Base-by-base conservation (phyloP, 768 basidiomycete genomes). In the Punctularia strigosozonata region DNA sequence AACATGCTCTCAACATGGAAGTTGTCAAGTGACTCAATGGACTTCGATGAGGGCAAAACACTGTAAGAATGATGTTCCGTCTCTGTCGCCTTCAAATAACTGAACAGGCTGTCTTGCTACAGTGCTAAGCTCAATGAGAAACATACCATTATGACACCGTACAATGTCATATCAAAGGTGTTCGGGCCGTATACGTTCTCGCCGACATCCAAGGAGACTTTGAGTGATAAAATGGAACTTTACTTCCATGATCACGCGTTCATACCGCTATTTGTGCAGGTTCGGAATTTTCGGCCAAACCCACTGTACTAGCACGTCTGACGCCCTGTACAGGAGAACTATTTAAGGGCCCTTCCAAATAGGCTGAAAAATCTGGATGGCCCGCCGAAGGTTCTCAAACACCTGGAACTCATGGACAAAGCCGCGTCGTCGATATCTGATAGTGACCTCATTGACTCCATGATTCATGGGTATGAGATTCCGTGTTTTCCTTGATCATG, bases 1-100 rank as follows among this genome's bases (percentile, higher is more conserved):
- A 98, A 97, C 56, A 97, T 99, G 90, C 65, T 99, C 10, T 94
- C 95, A 4, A 98, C 94, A 0, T 98, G 90, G 87, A 90, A 81
- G 50, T 59, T 97, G n/a, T 83, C 82, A 6, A 80, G 65, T 44
- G 57, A 69, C 40, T 68, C 73, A 2, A 88, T 99, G 81, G 71
- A 79, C 47, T 98, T 88, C 54, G 92, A 98, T 46, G 78, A 95
- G 50, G 75, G 90, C 40, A 95, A 97, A 56, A 58, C 66, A n/a
- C 64, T 98, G 92, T 97, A 50, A 39, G n/a, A n/a, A n/a, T n/a
- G n/a, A n/a, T n/a, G 86, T 69, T 6, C 22, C 4, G 15, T 13
- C 15, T 10, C 10, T 25, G 14, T 8, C 8, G 2, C 36, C 8
- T 10, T 7, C 8, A 19, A 19, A 24, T 42, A 14, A n/a, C 28